phyloP scores from a whole-genome alignment of 1,139 yeast genomes.

The Hemisphaericaspora subhashii region DNA sequence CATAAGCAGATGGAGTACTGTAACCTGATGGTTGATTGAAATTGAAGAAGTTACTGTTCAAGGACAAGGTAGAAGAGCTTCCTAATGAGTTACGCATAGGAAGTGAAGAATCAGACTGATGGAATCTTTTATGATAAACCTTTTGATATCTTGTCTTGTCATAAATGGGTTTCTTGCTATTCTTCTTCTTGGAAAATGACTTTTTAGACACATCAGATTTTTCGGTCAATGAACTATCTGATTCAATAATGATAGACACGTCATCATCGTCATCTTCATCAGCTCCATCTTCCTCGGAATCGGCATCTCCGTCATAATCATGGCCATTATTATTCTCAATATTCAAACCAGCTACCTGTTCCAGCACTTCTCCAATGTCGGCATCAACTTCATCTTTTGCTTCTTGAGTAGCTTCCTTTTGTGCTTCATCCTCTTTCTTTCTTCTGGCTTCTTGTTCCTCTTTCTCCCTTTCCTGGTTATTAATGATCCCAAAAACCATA shows the following conservation, averaged over 20 bases:
- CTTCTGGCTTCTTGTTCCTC: constrained; percentile 1
- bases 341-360: constrained; percentile 17
- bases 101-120: constrained; percentile 23
- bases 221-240: constrained; percentile 31
- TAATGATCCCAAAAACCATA: constrained; percentile 47
- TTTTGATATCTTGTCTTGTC: constrained; percentile 11
- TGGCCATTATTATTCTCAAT: constrained; percentile 7
- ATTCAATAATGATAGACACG: constrained; percentile 43
- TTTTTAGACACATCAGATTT: constrained; percentile 12
- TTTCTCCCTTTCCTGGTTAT: constrained; percentile 19
- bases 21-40: constrained; percentile 12
- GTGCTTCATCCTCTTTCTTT: constrained; percentile 10
- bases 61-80: constrained; percentile 27
- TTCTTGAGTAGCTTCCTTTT: constrained; percentile 1
- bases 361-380: constrained; percentile 3
- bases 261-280: constrained; percentile 45
- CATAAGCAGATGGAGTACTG: constrained; percentile 14
- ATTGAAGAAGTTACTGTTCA: constrained; percentile 20
- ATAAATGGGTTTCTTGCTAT: constrained; percentile 6
- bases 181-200: constrained; percentile 6
- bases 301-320: constrained; percentile 5
- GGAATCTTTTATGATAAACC: constrained; percentile 14
- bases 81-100: constrained; percentile 19
- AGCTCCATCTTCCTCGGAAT: constrained; percentile 16
- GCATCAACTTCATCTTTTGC: constrained; percentile 16